Evolutionary conservation across 805 yeast species (phyloP).

Genomic region (Yarrowia bubula): DNA sequence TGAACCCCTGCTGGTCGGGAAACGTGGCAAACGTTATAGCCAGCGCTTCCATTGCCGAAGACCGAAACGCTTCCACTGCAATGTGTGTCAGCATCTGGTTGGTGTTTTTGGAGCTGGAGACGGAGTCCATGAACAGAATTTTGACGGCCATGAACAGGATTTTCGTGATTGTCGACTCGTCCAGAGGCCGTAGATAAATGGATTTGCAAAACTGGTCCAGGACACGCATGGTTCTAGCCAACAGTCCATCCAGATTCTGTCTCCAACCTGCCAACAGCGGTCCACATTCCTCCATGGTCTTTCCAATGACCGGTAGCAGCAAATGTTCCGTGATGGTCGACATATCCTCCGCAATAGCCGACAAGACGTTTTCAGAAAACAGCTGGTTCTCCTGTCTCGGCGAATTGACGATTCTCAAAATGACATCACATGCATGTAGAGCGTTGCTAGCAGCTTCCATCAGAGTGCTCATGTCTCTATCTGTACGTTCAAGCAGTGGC

Average conservation of each 20-base stretch:
- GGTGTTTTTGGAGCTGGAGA: constrained; percentile 32
- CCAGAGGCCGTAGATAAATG: constrained; percentile 32
- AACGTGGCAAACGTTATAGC: constrained; percentile 35
- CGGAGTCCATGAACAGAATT: constrained; percentile 44
- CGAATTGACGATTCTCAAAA: not conserved
- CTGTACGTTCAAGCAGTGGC: not conserved
- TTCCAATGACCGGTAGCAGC: not conserved
- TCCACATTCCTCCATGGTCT: not conserved
- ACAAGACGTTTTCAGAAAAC: not conserved
- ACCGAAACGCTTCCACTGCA: constrained; percentile 38
- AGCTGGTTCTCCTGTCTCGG: constrained; percentile 12
- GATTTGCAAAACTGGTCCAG: constrained; percentile 5
- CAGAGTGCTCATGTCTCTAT: not conserved
- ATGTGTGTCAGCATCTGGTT: constrained; percentile 33
- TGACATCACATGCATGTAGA: not conserved
- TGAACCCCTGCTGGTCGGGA: constrained; percentile 54
- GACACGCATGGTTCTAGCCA: not conserved
- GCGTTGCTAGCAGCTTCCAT: constrained; percentile 16
- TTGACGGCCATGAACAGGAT: constrained; percentile 53
- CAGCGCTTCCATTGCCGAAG: constrained; percentile 34
- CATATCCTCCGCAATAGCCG: not conserved
- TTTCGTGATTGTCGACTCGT: constrained; percentile 56
- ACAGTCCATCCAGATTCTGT: not conserved
- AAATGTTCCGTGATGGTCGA: not conserved
- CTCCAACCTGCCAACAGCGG: not conserved